Evolutionary conservation across 2,329 filamentous ascomycete species (phyloP).

Genomic region (Phoma sp.): DNA sequence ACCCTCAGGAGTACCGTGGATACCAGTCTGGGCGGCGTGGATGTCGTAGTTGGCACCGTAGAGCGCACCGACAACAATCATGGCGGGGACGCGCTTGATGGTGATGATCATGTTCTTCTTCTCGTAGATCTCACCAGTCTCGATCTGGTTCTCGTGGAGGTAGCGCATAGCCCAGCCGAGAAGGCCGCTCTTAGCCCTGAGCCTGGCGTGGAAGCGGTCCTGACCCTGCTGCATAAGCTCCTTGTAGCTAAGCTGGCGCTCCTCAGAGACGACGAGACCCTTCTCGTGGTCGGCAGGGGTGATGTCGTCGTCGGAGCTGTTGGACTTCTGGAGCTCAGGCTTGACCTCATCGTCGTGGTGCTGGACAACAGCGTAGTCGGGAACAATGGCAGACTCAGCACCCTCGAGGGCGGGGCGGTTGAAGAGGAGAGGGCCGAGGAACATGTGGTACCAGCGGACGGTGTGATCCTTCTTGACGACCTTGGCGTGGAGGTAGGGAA

Average conservation of each 20-base stretch:
- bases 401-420: conserved; percentile 63
- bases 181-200: conserved; percentile 69
- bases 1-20: conserved; percentile 75
- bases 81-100: conserved; percentile 72
- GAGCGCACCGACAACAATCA: conserved; percentile 67
- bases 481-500: conserved; percentile 71
- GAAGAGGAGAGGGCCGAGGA: conserved; percentile 66
- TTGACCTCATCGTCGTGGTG: conserved; percentile 57
- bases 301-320: conserved; percentile 42
- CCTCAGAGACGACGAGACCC: conserved; percentile 51
- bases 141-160: conserved; percentile 76
- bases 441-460: conserved; percentile 68
- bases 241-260: conserved; percentile 65
- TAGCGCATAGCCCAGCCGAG: conserved; percentile 85
- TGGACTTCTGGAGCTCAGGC: conserved; percentile 28
- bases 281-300: conserved; percentile 41
- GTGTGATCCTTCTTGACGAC: conserved; percentile 73
- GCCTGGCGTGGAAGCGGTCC: conserved; percentile 67
- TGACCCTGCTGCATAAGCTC: conserved; percentile 66
- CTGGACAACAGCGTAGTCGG: conserved; percentile 80
- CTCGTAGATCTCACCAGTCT: conserved; percentile 77
- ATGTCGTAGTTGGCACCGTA: conserved; percentile 86
- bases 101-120: conserved; percentile 71
- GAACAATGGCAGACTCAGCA: conserved; percentile 65
- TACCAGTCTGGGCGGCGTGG: conserved; percentile 75